Percentiles rank a stretch among this genome's conserved stretches.
Evolutionary conservation across 2,329 filamentous ascomycete species (phyloP).

Genomic region (Pseudocercospora macadamiae): DNA sequence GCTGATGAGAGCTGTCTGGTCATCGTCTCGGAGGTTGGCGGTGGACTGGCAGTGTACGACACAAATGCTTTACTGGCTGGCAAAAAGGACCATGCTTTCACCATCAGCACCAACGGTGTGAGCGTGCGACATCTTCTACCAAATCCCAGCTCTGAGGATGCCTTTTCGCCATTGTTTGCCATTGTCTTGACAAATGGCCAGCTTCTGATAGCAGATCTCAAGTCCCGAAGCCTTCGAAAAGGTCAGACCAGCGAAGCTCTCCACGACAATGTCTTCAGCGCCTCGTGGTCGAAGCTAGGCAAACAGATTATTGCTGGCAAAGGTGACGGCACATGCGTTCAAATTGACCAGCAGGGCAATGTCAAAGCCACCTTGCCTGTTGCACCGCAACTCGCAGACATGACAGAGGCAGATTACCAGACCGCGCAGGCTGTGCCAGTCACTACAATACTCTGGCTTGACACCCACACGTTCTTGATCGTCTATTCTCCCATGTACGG

Average conservation of each 20-base stretch:
- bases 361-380: conserved; percentile 78
- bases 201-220: conserved; percentile 80
- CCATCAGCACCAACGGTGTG: conserved; percentile 75
- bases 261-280: conserved; percentile 75
- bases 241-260: conserved; percentile 65
- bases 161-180: conserved; percentile 72
- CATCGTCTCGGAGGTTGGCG: conserved; percentile 77
- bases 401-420: conserved; percentile 47
- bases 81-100: conserved; percentile 68
- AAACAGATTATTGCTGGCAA: conserved; percentile 91
- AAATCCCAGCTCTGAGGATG: conserved; percentile 67
- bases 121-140: conserved; percentile 74
- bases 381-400: conserved; percentile 63
- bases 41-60: conserved; percentile 82
- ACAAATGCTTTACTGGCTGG: conserved; percentile 69
- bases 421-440: conserved; percentile 27
- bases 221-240: conserved; percentile 61
- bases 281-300: conserved; percentile 89
- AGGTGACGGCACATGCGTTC: conserved; percentile 74
- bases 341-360: conserved; percentile 81
- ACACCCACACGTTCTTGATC: conserved; percentile 66
- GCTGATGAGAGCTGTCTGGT: conserved; percentile 85
- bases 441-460: conserved; percentile 77
- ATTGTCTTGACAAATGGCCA: conserved; percentile 80
- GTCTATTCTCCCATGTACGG: conserved; percentile 67